Percentiles rank a stretch among this genome's conserved stretches.
These are phyloP conservation scores for Aspergillus niger DNA, from an alignment of 2,329 filamentous ascomycete genomes.

Conservation along the genomic window DNA sequence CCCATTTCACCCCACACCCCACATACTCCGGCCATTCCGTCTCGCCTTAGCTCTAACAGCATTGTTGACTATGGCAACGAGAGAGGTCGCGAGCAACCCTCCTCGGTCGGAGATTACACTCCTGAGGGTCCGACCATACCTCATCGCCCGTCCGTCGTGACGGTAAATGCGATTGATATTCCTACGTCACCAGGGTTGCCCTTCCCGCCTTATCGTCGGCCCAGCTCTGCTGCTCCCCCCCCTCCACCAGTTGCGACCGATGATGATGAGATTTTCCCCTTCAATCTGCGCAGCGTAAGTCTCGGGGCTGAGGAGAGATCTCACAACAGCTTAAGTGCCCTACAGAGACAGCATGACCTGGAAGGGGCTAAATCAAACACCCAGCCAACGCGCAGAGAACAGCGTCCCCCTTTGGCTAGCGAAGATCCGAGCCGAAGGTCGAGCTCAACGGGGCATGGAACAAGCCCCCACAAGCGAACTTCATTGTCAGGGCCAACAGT, in stretches of 20 bases:
- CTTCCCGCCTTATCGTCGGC: constrained; percentile 45
- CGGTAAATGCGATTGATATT: constrained; percentile 51
- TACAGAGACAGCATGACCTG: constrained; percentile 38
- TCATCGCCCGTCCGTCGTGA: constrained; percentile 37
- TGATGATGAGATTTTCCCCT: constrained; percentile 48
- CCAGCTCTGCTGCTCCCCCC: constrained; percentile 47
- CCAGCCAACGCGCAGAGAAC: constrained; percentile 24
- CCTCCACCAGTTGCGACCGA: constrained; percentile 41
- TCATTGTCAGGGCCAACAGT: constrained; percentile 28
- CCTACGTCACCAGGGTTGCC: constrained; percentile 48
- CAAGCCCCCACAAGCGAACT: constrained; percentile 23
- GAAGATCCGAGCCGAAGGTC: constrained; percentile 26
- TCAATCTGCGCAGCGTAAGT: constrained; percentile 50
- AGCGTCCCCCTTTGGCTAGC: constrained; percentile 16
- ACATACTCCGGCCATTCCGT: constrained; percentile 90
- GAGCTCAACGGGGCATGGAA: constrained; percentile 23
- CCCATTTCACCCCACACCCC: constrained; percentile 87
- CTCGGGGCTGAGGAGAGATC: constrained; percentile 46
- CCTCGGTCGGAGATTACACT: constrained; percentile 40
- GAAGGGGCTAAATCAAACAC: constrained; percentile 25
- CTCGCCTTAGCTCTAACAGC: constrained; percentile 87
- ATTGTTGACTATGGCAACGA: constrained; percentile 67
- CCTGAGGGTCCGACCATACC: constrained; percentile 36
- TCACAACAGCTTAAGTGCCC: constrained; percentile 33
- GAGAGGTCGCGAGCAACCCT: constrained; percentile 33